Evolutionary conservation across 2,329 filamentous ascomycete species (phyloP).

Genomic region (Diaporthe ilicicola): DNA sequence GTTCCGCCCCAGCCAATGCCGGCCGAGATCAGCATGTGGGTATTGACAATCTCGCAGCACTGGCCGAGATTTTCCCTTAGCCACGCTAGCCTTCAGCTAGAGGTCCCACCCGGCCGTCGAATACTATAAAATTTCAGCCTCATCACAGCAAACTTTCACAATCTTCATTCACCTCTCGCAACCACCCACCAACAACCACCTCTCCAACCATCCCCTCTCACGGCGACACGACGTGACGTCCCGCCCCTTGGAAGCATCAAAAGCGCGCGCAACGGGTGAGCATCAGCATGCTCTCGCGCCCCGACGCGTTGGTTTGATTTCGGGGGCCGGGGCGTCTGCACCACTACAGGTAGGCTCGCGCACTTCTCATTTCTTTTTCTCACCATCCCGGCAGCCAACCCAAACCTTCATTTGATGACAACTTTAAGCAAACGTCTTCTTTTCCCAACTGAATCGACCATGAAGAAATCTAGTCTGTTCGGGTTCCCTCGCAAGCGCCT

Average conservation of each 20-base stretch:
- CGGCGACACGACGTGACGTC: not conserved
- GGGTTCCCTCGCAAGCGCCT: constrained; percentile 58
- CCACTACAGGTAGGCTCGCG: constrained; percentile 14
- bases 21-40: constrained; percentile 23
- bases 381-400: constrained; percentile 19
- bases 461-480: constrained; percentile 79
- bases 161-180: not conserved
- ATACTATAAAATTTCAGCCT: constrained; percentile 27
- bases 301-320: not conserved
- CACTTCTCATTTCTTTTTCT: constrained; percentile 1
- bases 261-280: not conserved
- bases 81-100: not conserved
- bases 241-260: not conserved
- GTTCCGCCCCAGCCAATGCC: constrained; percentile 18
- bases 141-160: constrained; percentile 33
- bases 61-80: not conserved
- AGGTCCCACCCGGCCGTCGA: not conserved
- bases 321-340: not conserved
- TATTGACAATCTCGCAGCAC: constrained; percentile 21
- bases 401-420: constrained; percentile 73
- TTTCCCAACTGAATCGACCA: constrained; percentile 89
- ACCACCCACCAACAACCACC: not conserved
- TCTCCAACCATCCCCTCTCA: not conserved
- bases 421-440: constrained; percentile 75
- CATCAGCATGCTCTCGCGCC: not conserved